A percentile compares a stretch with the other conserved stretches of the same genome.
Evolutionary conservation across 106 monocot species (phyloP).

Genomic region (Agapanthus africanus): DNA sequence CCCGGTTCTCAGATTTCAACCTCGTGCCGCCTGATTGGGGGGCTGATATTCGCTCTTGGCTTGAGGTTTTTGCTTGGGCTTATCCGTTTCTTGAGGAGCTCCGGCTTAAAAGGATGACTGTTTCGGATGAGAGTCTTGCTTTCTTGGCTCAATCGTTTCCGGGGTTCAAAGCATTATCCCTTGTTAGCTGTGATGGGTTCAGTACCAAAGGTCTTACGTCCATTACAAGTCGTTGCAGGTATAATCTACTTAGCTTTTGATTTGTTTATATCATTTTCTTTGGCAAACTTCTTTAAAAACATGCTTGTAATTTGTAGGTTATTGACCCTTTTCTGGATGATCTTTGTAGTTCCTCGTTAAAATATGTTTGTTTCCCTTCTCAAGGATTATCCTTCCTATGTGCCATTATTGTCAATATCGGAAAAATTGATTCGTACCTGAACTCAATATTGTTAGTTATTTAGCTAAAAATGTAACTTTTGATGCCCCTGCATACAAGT

Average conservation of each 20-base stretch:
- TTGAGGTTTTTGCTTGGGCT: conserved; percentile 3
- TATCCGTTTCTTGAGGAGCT: conserved; percentile 16
- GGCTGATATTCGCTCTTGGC: conserved; percentile 8
- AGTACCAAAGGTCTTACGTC: conserved; percentile 8
- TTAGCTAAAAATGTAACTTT: too few relatives aligned
- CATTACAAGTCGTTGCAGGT: conserved; percentile 7
- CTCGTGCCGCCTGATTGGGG: conserved; percentile 13
- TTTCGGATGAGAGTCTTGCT: conserved; percentile 13
- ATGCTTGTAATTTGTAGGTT: too few relatives aligned
- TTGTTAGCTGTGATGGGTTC: conserved; percentile 15
- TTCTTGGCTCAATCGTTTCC: conserved; percentile 8
- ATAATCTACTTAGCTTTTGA: background rate
- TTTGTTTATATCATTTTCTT: background rate
- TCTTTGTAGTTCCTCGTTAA: background rate
- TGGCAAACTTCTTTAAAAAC: background rate
- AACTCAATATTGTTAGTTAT: too few relatives aligned
- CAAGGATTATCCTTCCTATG: too few relatives aligned
- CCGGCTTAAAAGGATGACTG: conserved; percentile 15
- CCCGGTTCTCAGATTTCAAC: conserved; percentile 14
- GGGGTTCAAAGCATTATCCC: conserved; percentile 11
- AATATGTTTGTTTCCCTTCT: background rate
- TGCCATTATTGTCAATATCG: too few relatives aligned
- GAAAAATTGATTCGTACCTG: too few relatives aligned
- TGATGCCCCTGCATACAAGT: too few relatives aligned
- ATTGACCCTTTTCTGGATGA: background rate